Conservation (phyloP, 805 yeast species). For the Candida taoyuanica region DNA sequence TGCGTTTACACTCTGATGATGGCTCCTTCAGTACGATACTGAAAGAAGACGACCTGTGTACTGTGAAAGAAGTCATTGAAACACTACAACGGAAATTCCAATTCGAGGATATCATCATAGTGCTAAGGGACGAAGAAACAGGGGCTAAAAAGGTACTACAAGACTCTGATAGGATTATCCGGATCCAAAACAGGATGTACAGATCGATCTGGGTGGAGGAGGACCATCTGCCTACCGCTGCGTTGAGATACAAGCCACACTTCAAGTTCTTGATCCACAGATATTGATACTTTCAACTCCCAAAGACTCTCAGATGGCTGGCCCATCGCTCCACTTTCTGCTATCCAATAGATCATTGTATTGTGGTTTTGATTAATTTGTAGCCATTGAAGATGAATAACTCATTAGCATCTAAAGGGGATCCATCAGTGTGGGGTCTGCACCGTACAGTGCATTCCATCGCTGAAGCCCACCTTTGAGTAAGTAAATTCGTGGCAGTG, state of each 20-base stretch:
- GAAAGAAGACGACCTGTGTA: conserved; percentile 12
- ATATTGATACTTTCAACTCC: no score
- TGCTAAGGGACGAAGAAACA: conserved; percentile 9
- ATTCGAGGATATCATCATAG: conserved; percentile 7
- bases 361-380: no score
- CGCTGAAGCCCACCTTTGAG: conserved; percentile 22
- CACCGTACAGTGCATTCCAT: conserved; percentile 21
- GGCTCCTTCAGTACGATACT: conserved; percentile 10
- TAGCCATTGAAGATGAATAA: no score
- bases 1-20: conserved; percentile 6
- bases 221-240: conserved; percentile 14
- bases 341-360: no score
- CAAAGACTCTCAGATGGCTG: neutral
- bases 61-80: conserved; percentile 10
- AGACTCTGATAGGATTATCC: conserved; percentile 12
- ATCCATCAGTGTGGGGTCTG: conserved; percentile 9
- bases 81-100: conserved; percentile 9
- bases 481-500: conserved; percentile 14
- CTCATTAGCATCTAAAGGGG: no score
- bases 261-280: conserved; percentile 17
- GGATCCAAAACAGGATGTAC: conserved; percentile 15
- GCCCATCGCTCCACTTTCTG: neutral
- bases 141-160: conserved; percentile 8
- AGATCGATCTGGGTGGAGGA: conserved; percentile 19
- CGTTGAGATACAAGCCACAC: conserved; percentile 8